These are phyloP conservation scores for Pseudofabraea citricarpa DNA, from an alignment of 2,329 filamentous ascomycete species.

Conservation along the genomic window DNA sequence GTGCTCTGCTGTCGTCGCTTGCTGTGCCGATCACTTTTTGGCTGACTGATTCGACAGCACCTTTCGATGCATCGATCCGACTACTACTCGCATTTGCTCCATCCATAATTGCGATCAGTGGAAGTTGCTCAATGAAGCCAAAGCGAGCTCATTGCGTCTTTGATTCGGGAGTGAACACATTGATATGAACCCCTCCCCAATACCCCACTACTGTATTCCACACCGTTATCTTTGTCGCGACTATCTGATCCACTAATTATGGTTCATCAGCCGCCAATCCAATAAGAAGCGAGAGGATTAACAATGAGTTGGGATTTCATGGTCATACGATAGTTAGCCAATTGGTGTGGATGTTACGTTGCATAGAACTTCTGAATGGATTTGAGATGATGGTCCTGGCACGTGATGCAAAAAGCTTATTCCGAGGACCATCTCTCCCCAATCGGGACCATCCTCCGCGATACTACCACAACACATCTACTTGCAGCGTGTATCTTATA, in stretches of 20 bases:
- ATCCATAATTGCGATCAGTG: constrained; percentile 1
- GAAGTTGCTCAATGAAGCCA: not conserved
- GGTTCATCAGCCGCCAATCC: no score
- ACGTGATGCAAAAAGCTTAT: no score
- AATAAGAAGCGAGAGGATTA: not conserved
- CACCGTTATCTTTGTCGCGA: not conserved
- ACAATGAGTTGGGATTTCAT: no score
- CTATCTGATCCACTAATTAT: not conserved
- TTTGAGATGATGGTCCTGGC: no score
- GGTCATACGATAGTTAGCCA: no score
- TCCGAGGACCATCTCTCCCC: no score
- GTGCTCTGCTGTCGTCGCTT: constrained; percentile 8
- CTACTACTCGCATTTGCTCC: constrained; percentile 4
- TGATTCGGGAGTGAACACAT: not conserved
- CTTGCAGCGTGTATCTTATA: no score
- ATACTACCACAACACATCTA: no score
- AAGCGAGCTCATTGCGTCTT: not conserved
- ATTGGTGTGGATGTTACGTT: not conserved
- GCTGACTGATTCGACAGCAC: not conserved
- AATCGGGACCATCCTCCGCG: no score
- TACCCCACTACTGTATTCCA: not conserved
- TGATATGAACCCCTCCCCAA: not conserved
- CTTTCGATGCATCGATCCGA: constrained; percentile 3
- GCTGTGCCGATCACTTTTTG: not conserved
- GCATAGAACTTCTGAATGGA: no score